phyloP scores from a whole-genome alignment of 495 filamentous ascomycete species.

The Neurospora sp. region DNA sequence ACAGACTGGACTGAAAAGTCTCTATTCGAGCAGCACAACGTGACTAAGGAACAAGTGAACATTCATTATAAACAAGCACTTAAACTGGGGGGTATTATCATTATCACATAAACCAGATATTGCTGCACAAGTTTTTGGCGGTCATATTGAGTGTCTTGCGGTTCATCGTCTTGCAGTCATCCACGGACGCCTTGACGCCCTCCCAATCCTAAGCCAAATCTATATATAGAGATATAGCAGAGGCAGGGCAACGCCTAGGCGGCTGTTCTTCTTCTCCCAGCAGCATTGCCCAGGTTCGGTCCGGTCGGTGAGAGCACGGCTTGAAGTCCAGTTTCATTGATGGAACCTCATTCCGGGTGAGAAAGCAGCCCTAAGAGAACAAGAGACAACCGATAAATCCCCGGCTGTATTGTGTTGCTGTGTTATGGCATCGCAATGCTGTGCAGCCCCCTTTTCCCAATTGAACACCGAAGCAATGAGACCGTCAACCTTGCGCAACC shows the following conservation, averaged over 20 bases:
- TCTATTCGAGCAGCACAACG: background rate
- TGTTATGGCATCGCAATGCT: slow-evolving; percentile 24
- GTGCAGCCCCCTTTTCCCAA: slow-evolving; percentile 34
- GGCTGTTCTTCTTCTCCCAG: background rate
- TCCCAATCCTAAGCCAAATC: background rate
- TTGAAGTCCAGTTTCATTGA: slow-evolving; percentile 30
- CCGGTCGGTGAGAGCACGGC: slow-evolving; percentile 10
- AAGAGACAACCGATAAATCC: slow-evolving; percentile 24
- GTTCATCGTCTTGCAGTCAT: background rate
- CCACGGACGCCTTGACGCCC: background rate
- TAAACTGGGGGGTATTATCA: background rate
- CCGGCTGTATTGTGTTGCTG: slow-evolving; percentile 27
- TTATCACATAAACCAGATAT: background rate
- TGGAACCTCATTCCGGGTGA: slow-evolving; percentile 27
- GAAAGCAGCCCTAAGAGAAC: slow-evolving; percentile 41
- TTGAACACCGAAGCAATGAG: slow-evolving; percentile 44
- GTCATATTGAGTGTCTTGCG: background rate
- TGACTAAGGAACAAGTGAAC: background rate
- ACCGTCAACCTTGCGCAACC: slow-evolving; percentile 24
- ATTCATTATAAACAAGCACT: background rate
- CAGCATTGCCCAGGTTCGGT: background rate
- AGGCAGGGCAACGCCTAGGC: background rate
- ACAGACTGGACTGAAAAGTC: background rate
- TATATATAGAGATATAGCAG: background rate
- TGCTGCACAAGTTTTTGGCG: background rate